A percentile compares a stretch with the other conserved stretches of the same genome.
phyloP scores from a whole-genome alignment of 805 yeast genomes.

The Zygoascus flipseniorum region DNA sequence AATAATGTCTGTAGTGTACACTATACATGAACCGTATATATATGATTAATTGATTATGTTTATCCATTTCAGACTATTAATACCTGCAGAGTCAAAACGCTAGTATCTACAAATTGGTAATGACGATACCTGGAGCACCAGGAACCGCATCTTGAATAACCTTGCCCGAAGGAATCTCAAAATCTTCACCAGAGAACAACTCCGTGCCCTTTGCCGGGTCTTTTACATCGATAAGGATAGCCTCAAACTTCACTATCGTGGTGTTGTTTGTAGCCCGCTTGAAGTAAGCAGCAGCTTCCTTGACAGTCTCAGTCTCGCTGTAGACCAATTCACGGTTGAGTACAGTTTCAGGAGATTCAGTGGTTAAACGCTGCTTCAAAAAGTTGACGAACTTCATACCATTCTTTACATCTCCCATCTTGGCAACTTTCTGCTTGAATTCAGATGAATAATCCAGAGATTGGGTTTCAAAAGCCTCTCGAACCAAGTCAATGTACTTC shows the following conservation, averaged over 20 bases:
- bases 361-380: slow-evolving; percentile 68
- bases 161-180: slow-evolving; percentile 54
- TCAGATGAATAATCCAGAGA: slow-evolving; percentile 29
- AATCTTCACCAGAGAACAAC: slow-evolving; percentile 58
- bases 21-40: too few relatives aligned
- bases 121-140: slow-evolving; percentile 81
- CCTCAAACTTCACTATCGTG: slow-evolving; percentile 47
- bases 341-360: slow-evolving; percentile 55
- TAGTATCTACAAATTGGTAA: slow-evolving; percentile 48
- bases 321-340: slow-evolving; percentile 85
- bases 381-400: slow-evolving; percentile 95
- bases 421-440: slow-evolving; percentile 31
- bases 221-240: slow-evolving; percentile 58
- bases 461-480: slow-evolving; percentile 28
- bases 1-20: not conserved
- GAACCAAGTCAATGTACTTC: slow-evolving; percentile 71
- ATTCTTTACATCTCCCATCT: slow-evolving; percentile 74
- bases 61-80: not conserved
- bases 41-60: not conserved
- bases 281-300: slow-evolving; percentile 45
- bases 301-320: slow-evolving; percentile 61
- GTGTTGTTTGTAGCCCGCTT: slow-evolving; percentile 56
- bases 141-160: slow-evolving; percentile 80
- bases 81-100: not conserved
- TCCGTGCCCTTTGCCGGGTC: slow-evolving; percentile 49